These are phyloP conservation scores for Euryodendron excelsum DNA, from an alignment of 148 eudicot genomes.

Conservation along the genomic window DNA sequence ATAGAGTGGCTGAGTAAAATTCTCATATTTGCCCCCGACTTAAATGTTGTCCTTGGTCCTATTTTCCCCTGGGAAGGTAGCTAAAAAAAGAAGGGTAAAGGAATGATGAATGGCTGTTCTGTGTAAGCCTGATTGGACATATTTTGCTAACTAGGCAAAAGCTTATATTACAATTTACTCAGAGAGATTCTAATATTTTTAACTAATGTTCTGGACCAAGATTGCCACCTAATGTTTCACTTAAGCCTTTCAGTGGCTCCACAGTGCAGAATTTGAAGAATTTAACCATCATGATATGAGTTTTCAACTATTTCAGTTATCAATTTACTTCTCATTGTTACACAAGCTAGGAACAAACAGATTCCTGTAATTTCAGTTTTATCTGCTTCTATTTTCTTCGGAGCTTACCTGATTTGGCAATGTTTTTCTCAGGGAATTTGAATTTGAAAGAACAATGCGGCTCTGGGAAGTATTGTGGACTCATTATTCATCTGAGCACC, in stretches of 20 bases:
- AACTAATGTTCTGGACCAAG: neutral
- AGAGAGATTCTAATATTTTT: neutral
- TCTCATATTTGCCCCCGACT: neutral
- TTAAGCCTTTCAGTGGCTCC: neutral
- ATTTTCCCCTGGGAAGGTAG: neutral
- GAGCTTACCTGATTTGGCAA: neutral
- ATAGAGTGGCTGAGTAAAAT: neutral
- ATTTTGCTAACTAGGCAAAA: too few species aligned
- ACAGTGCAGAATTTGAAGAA: neutral
- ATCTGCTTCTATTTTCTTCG: neutral
- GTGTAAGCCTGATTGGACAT: neutral
- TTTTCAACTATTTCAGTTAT: neutral
- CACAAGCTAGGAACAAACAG: too few species aligned
- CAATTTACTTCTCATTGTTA: neutral
- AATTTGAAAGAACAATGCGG: slow-evolving; percentile 64
- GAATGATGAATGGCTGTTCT: neutral
- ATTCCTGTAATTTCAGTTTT: neutral
- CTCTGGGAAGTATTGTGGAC: slow-evolving; percentile 96
- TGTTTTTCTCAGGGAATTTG: slow-evolving; percentile 69
- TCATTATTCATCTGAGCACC: slow-evolving; percentile 76
- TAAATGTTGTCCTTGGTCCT: neutral
- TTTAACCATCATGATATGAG: neutral
- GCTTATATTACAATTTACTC: neutral
- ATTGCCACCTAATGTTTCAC: neutral
- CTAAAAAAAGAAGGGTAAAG: neutral